Conservation (phyloP, 225 moss, liverwort and hornwort species). For the Bryoerythrophyllum caledonicum region DNA sequence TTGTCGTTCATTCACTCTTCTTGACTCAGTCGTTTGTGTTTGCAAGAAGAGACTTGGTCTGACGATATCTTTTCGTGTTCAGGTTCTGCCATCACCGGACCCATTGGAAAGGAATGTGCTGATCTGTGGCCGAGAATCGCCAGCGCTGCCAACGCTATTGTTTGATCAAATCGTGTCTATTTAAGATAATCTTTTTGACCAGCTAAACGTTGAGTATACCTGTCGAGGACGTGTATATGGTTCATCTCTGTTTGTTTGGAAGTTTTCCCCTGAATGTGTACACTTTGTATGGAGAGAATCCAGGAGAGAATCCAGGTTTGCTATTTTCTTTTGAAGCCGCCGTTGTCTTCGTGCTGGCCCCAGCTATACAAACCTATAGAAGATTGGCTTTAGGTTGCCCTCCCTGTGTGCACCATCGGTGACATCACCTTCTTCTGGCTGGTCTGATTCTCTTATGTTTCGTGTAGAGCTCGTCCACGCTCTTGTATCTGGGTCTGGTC, state of each 20-base stretch:
- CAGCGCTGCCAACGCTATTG: constrained; percentile 60
- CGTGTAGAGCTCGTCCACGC: constrained; percentile 37
- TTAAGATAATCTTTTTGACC: not conserved
- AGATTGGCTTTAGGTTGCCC: not conserved
- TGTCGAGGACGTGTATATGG: not conserved
- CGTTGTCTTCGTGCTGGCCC: not conserved
- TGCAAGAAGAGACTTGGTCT: not conserved
- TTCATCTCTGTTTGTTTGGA: not conserved
- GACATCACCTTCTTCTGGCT: not conserved
- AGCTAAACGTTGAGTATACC: not conserved
- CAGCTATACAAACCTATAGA: not conserved
- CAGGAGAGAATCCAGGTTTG: not conserved
- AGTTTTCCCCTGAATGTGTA: not conserved
- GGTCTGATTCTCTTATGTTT: constrained; percentile 7
- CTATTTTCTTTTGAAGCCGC: not conserved
- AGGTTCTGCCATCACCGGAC: constrained; percentile 75
- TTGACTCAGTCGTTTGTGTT: not conserved
- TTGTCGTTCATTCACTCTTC: not conserved
- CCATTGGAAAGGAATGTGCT: constrained; percentile 69
- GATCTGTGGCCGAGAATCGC: constrained; percentile 61
- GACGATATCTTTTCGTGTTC: constrained; percentile 8
- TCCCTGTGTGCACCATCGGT: not conserved
- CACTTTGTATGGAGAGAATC: not conserved
- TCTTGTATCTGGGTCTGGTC: constrained; percentile 38
- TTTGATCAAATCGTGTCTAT: constrained; percentile 19